Conservation (phyloP, 257 asterid genomes). For the Solanum chmielewskii region DNA sequence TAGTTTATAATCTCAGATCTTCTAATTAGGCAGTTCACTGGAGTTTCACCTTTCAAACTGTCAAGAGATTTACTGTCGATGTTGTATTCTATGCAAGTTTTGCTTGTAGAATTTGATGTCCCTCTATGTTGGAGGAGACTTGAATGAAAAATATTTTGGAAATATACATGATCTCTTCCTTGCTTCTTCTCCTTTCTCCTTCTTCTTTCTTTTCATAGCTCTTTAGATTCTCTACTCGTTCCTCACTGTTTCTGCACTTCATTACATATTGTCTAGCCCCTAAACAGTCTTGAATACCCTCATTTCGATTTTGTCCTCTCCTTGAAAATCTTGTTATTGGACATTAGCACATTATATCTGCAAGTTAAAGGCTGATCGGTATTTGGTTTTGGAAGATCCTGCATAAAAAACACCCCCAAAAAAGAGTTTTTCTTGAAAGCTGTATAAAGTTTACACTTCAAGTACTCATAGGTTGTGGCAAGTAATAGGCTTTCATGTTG, state of each 20-base stretch:
- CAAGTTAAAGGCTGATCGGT: not conserved
- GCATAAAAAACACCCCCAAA: not conserved
- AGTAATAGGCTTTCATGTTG: not conserved
- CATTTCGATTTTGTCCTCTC: not conserved
- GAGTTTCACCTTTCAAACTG: not conserved
- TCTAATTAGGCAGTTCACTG: not conserved
- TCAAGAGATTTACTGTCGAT: too few relatives aligned
- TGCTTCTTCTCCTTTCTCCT: not conserved
- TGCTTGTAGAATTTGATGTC: not conserved
- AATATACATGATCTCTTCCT: not conserved
- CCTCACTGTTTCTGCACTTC: not conserved
- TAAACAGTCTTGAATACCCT: not conserved
- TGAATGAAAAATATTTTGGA: not conserved
- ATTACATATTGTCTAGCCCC: not conserved
- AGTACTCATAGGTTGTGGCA: not conserved
- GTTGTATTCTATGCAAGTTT: too few relatives aligned
- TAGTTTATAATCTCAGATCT: not conserved
- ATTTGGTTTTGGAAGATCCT: not conserved
- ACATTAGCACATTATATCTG: not conserved
- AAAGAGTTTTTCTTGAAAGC: not conserved
- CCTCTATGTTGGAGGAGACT: not conserved
- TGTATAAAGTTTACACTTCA: not conserved
- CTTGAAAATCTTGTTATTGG: not conserved
- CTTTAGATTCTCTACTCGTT: not conserved
- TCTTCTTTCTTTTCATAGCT: not conserved